These are phyloP conservation scores for Erysimum cheiri DNA, from an alignment of 441 rosid species.

Conservation along the genomic window DNA sequence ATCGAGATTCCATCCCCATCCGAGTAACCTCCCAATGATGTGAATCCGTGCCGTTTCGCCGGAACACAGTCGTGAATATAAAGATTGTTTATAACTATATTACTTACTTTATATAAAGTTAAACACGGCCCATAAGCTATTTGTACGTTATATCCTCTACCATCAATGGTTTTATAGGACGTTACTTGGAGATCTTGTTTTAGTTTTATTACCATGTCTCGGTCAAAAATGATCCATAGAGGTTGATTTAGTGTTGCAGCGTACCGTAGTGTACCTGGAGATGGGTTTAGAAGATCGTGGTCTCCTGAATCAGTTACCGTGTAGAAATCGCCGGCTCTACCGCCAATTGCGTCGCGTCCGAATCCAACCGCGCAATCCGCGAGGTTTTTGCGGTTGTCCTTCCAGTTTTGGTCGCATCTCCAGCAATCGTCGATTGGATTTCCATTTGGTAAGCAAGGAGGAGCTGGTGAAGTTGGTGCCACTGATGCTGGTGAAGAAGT, in stretches of 20 bases:
- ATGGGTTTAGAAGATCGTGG: constrained; percentile 48
- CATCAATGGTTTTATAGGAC: constrained; percentile 65
- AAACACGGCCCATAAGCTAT: constrained; percentile 63
- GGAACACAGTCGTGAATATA: constrained; percentile 59
- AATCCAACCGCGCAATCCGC: constrained; percentile 68
- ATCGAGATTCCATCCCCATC: constrained; percentile 71
- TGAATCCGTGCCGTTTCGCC: constrained; percentile 33
- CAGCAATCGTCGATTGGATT: constrained; percentile 68
- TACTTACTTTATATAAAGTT: constrained; percentile 54
- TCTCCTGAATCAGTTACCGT: constrained; percentile 46
- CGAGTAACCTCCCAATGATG: constrained; percentile 45
- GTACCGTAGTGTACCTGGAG: constrained; percentile 53
- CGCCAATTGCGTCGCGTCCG: constrained; percentile 61
- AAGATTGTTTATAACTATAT: constrained; percentile 58
- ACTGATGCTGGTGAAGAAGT: constrained; percentile 17
- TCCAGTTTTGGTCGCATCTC: constrained; percentile 64
- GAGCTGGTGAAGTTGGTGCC: constrained; percentile 29
- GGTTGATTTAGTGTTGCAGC: constrained; percentile 58
- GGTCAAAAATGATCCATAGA: constrained; percentile 62
- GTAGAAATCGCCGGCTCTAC: constrained; percentile 57
- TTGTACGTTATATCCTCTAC: constrained; percentile 58
- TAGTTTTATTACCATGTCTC: constrained; percentile 59
- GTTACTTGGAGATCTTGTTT: constrained; percentile 54
- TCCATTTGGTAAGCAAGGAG: constrained; percentile 45
- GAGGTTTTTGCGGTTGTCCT: constrained; percentile 51